Conservation (phyloP, 306 rosid species). For the Cercis canadensis region DNA sequence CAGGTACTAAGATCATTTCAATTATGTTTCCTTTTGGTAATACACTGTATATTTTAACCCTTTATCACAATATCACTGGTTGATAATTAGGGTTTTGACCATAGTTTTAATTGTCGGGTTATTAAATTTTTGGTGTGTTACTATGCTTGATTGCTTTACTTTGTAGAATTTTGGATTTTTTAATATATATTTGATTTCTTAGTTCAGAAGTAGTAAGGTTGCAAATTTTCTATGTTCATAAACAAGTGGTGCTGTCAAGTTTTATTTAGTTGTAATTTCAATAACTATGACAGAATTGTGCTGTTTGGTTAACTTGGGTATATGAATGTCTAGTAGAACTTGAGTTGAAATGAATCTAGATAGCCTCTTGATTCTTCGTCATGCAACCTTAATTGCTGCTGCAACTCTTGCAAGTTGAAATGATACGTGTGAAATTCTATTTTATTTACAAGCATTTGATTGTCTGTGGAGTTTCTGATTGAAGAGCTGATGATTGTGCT, state of each 20-base stretch:
- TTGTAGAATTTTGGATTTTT: constrained; percentile 3
- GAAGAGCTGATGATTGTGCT: neutral
- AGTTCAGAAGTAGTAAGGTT: constrained; percentile 6
- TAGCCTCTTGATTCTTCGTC: neutral
- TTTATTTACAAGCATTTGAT: neutral
- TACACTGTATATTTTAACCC: neutral
- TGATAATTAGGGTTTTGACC: constrained; percentile 38
- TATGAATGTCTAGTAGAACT: constrained; percentile 28
- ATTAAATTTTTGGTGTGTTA: neutral
- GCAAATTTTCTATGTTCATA: neutral
- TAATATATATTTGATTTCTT: constrained; percentile 16
- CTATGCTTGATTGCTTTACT: neutral
- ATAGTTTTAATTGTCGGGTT: neutral
- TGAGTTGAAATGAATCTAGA: constrained; percentile 3
- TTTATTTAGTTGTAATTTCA: constrained; percentile 13
- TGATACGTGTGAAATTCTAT: neutral
- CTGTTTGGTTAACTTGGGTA: constrained; percentile 7
- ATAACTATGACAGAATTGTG: neutral
- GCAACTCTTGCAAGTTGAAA: constrained; percentile 8
- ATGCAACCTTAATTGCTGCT: constrained; percentile 14
- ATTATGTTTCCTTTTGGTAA: constrained; percentile 2
- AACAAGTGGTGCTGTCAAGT: neutral
- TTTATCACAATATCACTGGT: neutral
- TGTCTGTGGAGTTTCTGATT: constrained; percentile 11
- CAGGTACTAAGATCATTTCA: constrained; percentile 54